Base-by-base conservation (phyloP, 306 rosid genomes). In the Cucumis cinereus region DNA sequence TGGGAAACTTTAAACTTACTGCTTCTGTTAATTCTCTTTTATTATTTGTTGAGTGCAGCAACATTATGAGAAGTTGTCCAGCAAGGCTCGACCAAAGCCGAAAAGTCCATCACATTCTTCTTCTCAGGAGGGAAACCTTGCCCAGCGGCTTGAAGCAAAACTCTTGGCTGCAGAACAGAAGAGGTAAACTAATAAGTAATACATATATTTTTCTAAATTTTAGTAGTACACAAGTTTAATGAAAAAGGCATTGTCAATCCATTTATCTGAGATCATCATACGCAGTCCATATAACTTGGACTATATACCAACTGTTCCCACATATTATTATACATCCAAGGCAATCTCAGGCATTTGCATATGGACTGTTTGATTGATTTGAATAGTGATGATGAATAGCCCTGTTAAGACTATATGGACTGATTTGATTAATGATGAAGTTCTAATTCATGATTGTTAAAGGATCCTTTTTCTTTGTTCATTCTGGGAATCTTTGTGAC, bases 121-220 rank as follows among this genome's bases (percentile, higher is more conserved):
- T 50, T 87, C 89, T 28, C 83, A 84, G 28, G 96, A 88, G 67
- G 95, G 91, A 68, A 92, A 91, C 83, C 95, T 83, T 71, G 95
- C 85, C 22, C 94, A 89, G 89, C 89, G 97, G 57, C 90, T 92
- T 5, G 93, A 90, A 78, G 97, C 96, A n/a, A 94, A 90, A 81
- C 89, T 94, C 79, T 91, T 86, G 82, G 98, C 96, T 66, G 97
- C 98, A 70, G 93, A 90, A 75, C 93, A 85, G 86, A 94, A 94
- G 81, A 91, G 97, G 98, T 90, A 53, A 73, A 75, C 63, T 20
- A 6, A 30, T 60, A 14, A 28, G 49, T 45, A 45, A 10, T 10
- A 1, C 16, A 45, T 45, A 16, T 50, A 50, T 45, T 70, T 17
- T 43, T 15, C 17, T 3, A 15, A 36, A 33, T 19, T 30, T 17